Base-by-base conservation (phyloP, 23 red algal species). In the Gracilaria domingensis region DNA sequence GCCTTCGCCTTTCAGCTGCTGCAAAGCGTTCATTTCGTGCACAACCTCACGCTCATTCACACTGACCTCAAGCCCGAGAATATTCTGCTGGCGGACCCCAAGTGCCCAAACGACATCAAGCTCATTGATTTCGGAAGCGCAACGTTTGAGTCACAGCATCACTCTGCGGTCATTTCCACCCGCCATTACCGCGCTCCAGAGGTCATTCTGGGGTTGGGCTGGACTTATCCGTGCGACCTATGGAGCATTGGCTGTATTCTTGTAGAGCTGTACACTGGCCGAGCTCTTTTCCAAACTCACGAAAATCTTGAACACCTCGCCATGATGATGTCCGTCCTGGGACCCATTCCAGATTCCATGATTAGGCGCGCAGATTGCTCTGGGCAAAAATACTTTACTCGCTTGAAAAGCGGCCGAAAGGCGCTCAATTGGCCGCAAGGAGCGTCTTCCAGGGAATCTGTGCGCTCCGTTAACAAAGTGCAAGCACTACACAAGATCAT, bases 61-160 rank as follows among this genome's bases (percentile, higher is more conserved):
- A 93, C 91, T 54, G 97, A 99, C 49, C 79, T 99, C 48, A 99
- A 99, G 78, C 97, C 97, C 11, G 97, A 99, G 85, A 99, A 99
- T 76, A 88, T 99, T n/a, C 87, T 99, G 0, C 84, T 99, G 0
- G 71, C 55, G 23, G 56, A 59, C 26, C 25, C 80, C 35, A 54
- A 77, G 30, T n/a, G 69, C 16, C 66, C 65, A 14, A 88, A 86
- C 54, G 75, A 75, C 24, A 93, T 99, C 57, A 99, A 96, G 92
- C 88, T 99, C 53, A 95, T 99, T 70, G 97, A 99, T 42, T 99
- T 99, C 90, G 97, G 97, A 25, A 96, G 94, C 79, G 92, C 93
- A 21, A 95, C 91, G 51, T 99, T 93, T 69, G 75, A 88, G 60
- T 62, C 90, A 21, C 88, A 93, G 59, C 93, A 95, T 56, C 91